Conservation (phyloP, 257 asterid species). For the Rauvolfia tetraphylla region DNA sequence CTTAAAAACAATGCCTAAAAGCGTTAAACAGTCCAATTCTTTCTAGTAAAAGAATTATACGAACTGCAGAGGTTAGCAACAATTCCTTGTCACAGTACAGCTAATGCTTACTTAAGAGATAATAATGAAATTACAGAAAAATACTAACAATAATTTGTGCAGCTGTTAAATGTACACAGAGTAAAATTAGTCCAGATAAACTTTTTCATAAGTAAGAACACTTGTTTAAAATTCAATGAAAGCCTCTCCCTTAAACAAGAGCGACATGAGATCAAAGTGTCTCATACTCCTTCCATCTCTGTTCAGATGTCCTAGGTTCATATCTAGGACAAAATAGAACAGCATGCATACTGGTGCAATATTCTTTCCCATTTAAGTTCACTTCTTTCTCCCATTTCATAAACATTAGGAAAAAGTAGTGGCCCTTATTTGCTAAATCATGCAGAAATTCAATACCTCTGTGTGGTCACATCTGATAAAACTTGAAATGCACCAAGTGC, state of each 20-base stretch:
- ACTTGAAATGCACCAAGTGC: not conserved
- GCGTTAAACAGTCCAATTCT: not conserved
- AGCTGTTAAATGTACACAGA: not conserved
- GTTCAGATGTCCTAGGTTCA: not conserved
- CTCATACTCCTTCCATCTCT: not conserved
- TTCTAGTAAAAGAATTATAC: not conserved
- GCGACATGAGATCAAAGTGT: not conserved
- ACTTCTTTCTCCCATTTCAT: not conserved
- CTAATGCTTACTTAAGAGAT: not conserved
- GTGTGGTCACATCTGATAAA: not conserved
- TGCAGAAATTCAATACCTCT: not conserved
- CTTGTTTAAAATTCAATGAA: not conserved
- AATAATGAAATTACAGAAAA: not conserved
- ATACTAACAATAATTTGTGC: not conserved
- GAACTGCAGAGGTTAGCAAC: not conserved
- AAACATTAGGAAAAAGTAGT: not conserved
- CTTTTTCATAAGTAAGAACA: not conserved
- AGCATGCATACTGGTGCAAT: not conserved
- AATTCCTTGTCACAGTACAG: not conserved
- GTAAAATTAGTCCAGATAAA: not conserved
- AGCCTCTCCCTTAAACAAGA: not conserved
- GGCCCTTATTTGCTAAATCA: not conserved
- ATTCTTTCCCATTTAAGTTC: not conserved
- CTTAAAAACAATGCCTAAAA: not conserved
- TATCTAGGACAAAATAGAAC: not conserved